Percentiles rank a stretch among this genome's conserved stretches.
phyloP scores from a whole-genome alignment of 1,139 yeast genomes.

The Kurtzmaniella natalensis region DNA sequence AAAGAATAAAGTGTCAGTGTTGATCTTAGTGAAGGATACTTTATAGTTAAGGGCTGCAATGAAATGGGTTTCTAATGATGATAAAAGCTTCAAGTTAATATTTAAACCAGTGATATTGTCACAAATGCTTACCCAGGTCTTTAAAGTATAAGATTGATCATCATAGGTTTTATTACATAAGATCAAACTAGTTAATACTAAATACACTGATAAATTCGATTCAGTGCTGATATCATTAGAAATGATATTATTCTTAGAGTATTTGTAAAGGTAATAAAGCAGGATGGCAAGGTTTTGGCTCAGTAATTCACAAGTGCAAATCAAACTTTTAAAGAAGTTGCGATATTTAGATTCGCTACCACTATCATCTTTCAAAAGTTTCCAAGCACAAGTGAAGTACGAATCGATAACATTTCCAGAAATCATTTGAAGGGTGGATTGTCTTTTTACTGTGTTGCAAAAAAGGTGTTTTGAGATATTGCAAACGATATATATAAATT shows the following conservation, averaged over 20 bases:
- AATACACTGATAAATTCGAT: conserved; percentile 20
- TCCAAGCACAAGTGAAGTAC: background rate
- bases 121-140: conserved; percentile 40
- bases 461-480: no score
- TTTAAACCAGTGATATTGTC: conserved; percentile 4
- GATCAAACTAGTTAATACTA: conserved; percentile 33
- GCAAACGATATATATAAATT: no score
- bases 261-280: conserved; percentile 27
- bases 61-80: conserved; percentile 28
- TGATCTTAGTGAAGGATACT: conserved; percentile 22
- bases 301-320: conserved; percentile 27
- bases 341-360: conserved; percentile 14
- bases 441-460: no score
- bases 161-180: conserved; percentile 46
- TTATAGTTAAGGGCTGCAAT: conserved; percentile 26
- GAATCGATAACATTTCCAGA: background rate
- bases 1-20: conserved; percentile 25
- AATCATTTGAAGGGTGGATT: no score
- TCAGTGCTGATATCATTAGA: conserved; percentile 13
- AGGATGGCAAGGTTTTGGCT: conserved; percentile 27
- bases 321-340: conserved; percentile 16
- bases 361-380: background rate
- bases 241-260: conserved; percentile 17
- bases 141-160: conserved; percentile 50
- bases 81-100: conserved; percentile 19